A percentile compares a stretch with the other conserved stretches of the same genome.
phyloP scores from a whole-genome alignment of 2,329 filamentous ascomycete genomes.

The Exophiala xenobiotica region DNA sequence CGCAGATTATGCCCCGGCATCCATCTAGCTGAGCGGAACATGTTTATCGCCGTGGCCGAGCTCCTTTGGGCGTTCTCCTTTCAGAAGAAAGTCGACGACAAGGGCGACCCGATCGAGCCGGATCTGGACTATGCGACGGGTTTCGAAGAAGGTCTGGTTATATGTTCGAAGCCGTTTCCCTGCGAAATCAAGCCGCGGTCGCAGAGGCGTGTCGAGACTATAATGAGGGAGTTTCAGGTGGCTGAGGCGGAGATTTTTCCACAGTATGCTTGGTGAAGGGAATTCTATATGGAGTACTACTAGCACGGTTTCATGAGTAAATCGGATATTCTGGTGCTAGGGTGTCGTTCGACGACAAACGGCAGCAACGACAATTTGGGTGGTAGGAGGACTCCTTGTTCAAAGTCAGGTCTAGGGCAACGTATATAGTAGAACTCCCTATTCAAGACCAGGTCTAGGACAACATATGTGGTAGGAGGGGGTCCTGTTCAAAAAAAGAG shows the following conservation, averaged over 20 bases:
- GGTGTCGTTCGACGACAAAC: too few species aligned
- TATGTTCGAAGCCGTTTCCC: constrained; percentile 36
- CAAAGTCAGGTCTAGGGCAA: too few species aligned
- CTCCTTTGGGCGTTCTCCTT: constrained; percentile 37
- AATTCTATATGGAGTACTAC: too few species aligned
- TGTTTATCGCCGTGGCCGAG: constrained; percentile 33
- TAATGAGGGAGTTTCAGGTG: constrained; percentile 34
- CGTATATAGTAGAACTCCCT: too few species aligned
- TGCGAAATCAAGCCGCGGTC: constrained; percentile 34
- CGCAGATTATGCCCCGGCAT: constrained; percentile 37
- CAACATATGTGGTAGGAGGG: too few species aligned
- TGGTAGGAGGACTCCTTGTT: too few species aligned
- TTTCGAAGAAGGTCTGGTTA: constrained; percentile 38
- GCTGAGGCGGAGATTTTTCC: constrained; percentile 32
- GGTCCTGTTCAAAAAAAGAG: too few species aligned
- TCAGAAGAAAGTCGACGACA: constrained; percentile 20
- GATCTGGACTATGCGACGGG: constrained; percentile 39
- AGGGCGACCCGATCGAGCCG: constrained; percentile 30
- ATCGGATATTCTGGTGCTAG: too few species aligned
- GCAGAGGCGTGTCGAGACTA: constrained; percentile 33
- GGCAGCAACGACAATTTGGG: too few species aligned
- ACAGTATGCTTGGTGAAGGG: constrained; percentile 23
- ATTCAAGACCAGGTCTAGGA: too few species aligned
- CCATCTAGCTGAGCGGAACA: constrained; percentile 35
- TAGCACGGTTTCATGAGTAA: too few species aligned